Evolutionary conservation across 768 basidiomycete species (phyloP).

Genomic region (Termitomyces sp.): DNA sequence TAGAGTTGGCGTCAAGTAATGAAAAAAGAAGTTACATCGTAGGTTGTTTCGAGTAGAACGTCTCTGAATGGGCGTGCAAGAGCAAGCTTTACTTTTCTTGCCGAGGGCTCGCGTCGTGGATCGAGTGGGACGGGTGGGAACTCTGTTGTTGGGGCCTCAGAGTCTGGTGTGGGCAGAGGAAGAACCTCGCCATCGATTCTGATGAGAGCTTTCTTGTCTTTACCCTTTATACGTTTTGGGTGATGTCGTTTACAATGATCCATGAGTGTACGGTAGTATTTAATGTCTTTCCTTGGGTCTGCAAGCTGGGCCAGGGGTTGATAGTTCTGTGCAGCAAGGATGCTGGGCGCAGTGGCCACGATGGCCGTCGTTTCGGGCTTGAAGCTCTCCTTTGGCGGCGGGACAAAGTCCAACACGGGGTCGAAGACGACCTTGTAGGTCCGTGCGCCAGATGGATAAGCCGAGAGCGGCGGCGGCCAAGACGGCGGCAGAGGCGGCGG

Average conservation of each 20-base stretch:
- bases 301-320: background rate
- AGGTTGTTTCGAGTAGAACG: conserved; percentile 41
- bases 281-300: background rate
- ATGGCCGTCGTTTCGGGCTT: background rate
- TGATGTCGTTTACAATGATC: conserved; percentile 18
- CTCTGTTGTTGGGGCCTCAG: conserved; percentile 17
- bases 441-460: conserved; percentile 20
- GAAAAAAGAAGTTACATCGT: conserved; percentile 38
- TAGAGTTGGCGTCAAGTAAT: background rate
- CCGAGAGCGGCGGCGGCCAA: conserved; percentile 16
- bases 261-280: conserved; percentile 32
- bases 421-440: conserved; percentile 64
- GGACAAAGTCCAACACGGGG: conserved; percentile 38
- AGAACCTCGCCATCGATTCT: conserved; percentile 50
- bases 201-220: conserved; percentile 8
- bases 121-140: conserved; percentile 39
- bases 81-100: conserved; percentile 15
- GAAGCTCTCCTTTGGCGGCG: background rate
- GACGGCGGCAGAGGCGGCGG: conserved; percentile 20
- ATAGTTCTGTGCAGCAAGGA: background rate
- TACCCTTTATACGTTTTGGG: background rate
- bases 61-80: conserved; percentile 16
- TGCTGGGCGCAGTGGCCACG: background rate
- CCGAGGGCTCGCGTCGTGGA: conserved; percentile 44
- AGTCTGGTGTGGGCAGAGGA: conserved; percentile 14